Evolutionary conservation across 192 early-diverging fungal species (phyloP).

Genomic region (Pecoramyces ruminantium): DNA sequence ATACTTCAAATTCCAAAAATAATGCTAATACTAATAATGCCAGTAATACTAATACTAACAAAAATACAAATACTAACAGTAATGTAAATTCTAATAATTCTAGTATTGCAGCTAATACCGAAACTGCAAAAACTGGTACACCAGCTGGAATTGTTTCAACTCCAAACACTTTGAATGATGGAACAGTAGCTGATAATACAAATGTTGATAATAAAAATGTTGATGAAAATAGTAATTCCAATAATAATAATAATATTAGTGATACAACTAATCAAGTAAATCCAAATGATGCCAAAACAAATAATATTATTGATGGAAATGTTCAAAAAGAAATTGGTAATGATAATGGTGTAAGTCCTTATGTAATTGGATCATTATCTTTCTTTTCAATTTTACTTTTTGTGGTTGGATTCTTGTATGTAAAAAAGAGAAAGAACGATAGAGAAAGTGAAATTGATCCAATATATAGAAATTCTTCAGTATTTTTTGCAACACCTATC

Average conservation of each 20-base stretch:
- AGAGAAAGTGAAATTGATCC: not conserved
- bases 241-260: not conserved
- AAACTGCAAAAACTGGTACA: no score
- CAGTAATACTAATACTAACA: no score
- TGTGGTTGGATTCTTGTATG: not conserved
- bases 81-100: not conserved
- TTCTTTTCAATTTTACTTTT: not conserved
- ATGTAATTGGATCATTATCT: not conserved
- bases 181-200: no score
- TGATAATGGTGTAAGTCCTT: not conserved
- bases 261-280: no score
- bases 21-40: no score
- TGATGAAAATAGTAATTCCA: not conserved
- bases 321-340: not conserved
- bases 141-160: no score
- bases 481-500: not conserved
- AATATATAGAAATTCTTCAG: not conserved
- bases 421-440: not conserved
- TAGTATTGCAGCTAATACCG: not conserved
- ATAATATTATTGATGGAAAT: not conserved
- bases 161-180: no score
- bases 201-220: no score
- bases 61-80: no score
- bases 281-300: not conserved
- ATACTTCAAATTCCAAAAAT: no score